Base-by-base conservation (phyloP, 2,329 filamentous ascomycete genomes). In the Pseudocercospora musae region DNA sequence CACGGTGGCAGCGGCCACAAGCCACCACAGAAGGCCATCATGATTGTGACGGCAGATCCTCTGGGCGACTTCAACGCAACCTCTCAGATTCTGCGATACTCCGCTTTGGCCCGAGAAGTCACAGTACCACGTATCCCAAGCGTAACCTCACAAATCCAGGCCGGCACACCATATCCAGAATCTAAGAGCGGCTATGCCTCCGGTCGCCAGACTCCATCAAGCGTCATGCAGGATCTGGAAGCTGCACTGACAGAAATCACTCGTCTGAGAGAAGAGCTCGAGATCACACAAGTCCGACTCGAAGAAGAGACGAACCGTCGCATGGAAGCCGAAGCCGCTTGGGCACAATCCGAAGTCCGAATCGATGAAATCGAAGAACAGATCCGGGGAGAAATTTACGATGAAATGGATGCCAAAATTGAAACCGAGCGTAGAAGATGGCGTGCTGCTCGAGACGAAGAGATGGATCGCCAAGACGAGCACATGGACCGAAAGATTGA, bases 11-110 rank as follows among this genome's bases (percentile, higher is more conserved):
- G 72, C 20, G 55, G 63, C 18, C 80, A 83, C 13, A 86, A 88
- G 15, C 86, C 87, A 66, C 90, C 92, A 0, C 95, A 98, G 74
- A 93, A 90, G 71, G 93, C 89, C 0, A 87, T 96, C 70, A 98
- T 99, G 93, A 90, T 99, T 60, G 94, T 98, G 15, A 96, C 94
- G 0, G 95, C 94, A 2, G 94, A 99, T 72, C 91, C 95, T 0
- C 78, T 90, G 11, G 94, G 95, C 40, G 95, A 99, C 76, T 97
- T 93, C 80, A 98, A 98, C 73, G 92, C 95, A 11, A 99, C 95
- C 0, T 96, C 91, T 4, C 95, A 98, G 73, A 98, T 99, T 64
- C 82, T 99, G 1, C 88, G 94, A 18, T 99, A 99, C 78, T 95
- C 91, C 21, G 94, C 95, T 0, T 84, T 99, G 4, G 95, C 95